Evolutionary conservation across 2,329 filamentous ascomycete species (phyloP), one percentile per base, ranked within the genome.

Genomic region (Colletotrichum graminicola): DNA sequence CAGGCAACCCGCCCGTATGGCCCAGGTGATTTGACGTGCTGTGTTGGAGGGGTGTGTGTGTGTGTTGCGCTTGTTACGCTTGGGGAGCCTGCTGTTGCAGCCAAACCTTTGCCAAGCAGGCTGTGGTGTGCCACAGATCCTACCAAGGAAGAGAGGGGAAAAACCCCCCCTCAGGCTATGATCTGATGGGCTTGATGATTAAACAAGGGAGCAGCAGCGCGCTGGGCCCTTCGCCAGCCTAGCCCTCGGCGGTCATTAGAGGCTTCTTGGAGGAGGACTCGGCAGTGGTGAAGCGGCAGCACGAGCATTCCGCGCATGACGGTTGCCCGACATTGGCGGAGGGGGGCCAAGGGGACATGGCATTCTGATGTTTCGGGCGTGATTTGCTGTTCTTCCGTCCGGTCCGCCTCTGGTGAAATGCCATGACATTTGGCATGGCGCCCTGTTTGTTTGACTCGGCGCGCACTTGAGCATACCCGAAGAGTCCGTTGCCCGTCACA

Each of bases 361-460:
- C 29, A 63, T 51, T 54, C 49, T 29, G 21, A 23, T 63, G 61
- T 63, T 36, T 63, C 61, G 61, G 47, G n/a, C 26, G 61, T 18
- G 2, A 12, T 52, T 34, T 52, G 60, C 32, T 23, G 41, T 34
- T 5, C 14, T 18, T 5, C 14, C 6, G 26, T 32, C 6, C 26
- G 43, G 21, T 18, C 23, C 41, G 47, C 51, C 51, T 66, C 21
- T 39, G 45, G 18, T n/a, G 45, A 39, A 47, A 11, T 43, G 49
- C 52, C 52, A 56, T 66, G 61, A 29, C 43, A 34, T 61, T 54
- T 45, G 45, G 64, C 64, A 57, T 65, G 36, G 34, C 62, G 49
- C 56, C 56, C 49, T 56, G 45, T 62, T 41, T 56, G 45, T 62
- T 41, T 43, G 39, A 51, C 63, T 67, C 51, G 67, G 67, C 67